Evolutionary conservation across 148 eudicot genomes (phyloP), one percentile per base, ranked within the genome.

Genomic region (Persicaria maculosa): DNA sequence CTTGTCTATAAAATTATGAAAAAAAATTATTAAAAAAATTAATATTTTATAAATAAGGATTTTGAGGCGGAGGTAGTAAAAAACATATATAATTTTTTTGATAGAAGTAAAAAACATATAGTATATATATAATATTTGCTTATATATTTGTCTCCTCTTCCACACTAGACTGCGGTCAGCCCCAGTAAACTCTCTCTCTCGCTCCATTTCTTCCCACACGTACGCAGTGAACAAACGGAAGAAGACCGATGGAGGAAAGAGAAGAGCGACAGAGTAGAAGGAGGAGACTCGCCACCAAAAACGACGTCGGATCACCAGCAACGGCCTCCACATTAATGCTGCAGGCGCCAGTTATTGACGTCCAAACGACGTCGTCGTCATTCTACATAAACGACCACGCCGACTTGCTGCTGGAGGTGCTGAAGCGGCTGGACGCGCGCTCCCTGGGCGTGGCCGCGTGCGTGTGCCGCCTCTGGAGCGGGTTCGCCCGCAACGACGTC

Each of bases 381-480:
- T 88, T 88, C 69, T 54, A 74, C 36, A 87, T 94, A 62, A 94
- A 94, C 75, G 91, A 91, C 74, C 75, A 94, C 79, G 46, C 68
- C 0, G 98, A 94, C 75, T 70, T 94, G 6, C 80, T 94, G 1
- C 77, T 81, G 0, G 98, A 91, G 64, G 82, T 94, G 8, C 79
- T 94, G 5, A 83, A 80, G 68, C 76, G 93, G 0, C 83, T 94
- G 4, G 98, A 94, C 79, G 85, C 83, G 12, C 81, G 80, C 0
- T 87, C 93, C 4, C 54, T 94, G 1, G 86, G 81, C 1, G 72
- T 78, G 0, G 95, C 97, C 16, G 83, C 97, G 2, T 90, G 91
- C 45, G 98, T 94, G 0, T 94, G 98, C 75, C 78, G 85, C n/a
- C 74, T 82, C 3, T 94, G 98, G 98, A 76, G 83, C 11, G 47